These are phyloP conservation scores for Solanum paucissectum DNA, from an alignment of 257 asterid genomes.

Conservation along the genomic window DNA sequence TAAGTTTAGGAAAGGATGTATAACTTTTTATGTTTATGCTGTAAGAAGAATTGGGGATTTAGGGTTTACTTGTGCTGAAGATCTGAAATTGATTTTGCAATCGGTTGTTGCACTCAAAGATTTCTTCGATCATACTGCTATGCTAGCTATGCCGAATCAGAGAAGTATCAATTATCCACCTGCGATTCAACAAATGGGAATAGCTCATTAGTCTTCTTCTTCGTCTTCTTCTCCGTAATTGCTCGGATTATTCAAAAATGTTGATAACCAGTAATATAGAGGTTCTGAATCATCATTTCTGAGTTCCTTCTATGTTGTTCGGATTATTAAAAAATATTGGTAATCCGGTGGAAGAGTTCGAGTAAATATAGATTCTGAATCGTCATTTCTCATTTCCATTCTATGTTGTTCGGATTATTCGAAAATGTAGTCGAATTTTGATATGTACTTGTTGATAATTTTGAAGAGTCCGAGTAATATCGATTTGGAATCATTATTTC, in stretches of 20 bases:
- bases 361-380: background rate
- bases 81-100: conserved; percentile 53
- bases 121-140: conserved; percentile 94
- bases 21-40: conserved; percentile 87
- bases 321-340: background rate
- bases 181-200: conserved; percentile 42
- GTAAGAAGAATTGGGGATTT: conserved; percentile 49
- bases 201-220: conserved; percentile 32
- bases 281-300: background rate
- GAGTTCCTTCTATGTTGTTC: background rate
- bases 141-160: conserved; percentile 97
- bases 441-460: background rate
- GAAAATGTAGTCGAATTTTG: background rate
- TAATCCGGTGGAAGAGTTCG: background rate
- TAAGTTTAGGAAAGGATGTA: conserved; percentile 82
- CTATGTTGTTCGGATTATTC: background rate
- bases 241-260: background rate
- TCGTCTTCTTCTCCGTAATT: background rate
- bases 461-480: background rate
- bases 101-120: conserved; percentile 77
- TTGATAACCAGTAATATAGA: background rate
- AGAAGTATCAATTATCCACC: conserved; percentile 45
- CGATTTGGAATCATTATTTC: background rate
- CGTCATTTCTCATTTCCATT: background rate
- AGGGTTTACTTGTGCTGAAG: conserved; percentile 66